These are phyloP conservation scores for Nannochloropsis gaditana DNA, from an alignment of 108 stramenopile species.

Conservation along the genomic window DNA sequence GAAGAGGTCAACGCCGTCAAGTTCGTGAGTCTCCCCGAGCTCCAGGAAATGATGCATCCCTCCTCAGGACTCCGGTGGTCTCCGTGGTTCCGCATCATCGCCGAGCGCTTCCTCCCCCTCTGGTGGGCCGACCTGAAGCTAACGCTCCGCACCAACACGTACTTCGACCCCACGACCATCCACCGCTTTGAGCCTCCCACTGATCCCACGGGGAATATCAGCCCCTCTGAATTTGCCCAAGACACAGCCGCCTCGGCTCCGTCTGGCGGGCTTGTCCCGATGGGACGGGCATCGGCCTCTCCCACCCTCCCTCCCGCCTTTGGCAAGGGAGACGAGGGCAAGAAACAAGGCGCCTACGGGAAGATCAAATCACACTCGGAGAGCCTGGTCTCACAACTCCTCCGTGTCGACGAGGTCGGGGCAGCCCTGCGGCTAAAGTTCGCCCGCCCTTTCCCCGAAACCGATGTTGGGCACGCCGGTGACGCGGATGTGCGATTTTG, in stretches of 20 bases:
- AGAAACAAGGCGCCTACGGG: conserved; percentile 97
- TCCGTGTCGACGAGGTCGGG: conserved; percentile 42
- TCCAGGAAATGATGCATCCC: conserved; percentile 46
- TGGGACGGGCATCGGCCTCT: too few species aligned
- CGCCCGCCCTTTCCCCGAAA: conserved; percentile 8
- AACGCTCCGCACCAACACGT: conserved; percentile 48
- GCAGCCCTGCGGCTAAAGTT: background rate
- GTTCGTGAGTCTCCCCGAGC: conserved; percentile 45
- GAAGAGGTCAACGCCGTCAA: conserved; percentile 46
- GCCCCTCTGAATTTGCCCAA: conserved; percentile 18
- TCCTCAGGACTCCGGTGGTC: conserved; percentile 51
- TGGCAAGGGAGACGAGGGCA: background rate
- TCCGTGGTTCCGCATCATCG: conserved; percentile 56
- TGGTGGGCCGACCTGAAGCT: conserved; percentile 49
- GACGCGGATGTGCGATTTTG: conserved; percentile 78
- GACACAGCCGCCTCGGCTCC: too few species aligned
- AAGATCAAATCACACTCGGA: conserved; percentile 63
- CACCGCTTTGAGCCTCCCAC: conserved; percentile 54
- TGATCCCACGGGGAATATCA: conserved; percentile 46
- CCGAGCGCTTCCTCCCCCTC: conserved; percentile 45
- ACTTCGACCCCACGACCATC: conserved; percentile 46
- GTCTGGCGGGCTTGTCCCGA: too few species aligned
- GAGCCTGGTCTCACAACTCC: conserved; percentile 67
- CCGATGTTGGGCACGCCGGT: conserved; percentile 42
- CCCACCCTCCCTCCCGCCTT: too few species aligned